Evolutionary conservation across 1,284 basidiomycete genomes (phyloP), one percentile per base, ranked within the genome.

Genomic region (Ceratobasidium sp.): DNA sequence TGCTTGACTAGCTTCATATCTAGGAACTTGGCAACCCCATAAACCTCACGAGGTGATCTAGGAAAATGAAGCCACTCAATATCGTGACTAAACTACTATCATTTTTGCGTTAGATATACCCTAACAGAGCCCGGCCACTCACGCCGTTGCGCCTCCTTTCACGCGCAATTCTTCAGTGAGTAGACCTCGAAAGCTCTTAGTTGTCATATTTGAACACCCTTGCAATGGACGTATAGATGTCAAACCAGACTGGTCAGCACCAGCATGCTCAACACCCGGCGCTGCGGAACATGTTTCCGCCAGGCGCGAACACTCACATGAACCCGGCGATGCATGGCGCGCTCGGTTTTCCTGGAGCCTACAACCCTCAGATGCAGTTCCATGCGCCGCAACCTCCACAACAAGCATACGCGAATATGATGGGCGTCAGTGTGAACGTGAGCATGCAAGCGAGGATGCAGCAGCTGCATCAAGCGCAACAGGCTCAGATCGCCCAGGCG

Each of bases 81-180:
- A 60, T 28, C 18, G 3, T 14, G 23, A 70, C 33, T 70, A 25
- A 70, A 70, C 38, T 30, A 38, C 2, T 38, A 28, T 59, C 18
- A n/a, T 49, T 70, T 70, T 70, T 21, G n/a, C 33, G 33, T 28
- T 42, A 56, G 46, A 60, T 60, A 70, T 25, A 38, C 44, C 28
- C 46, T 70, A n/a, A 51, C 40, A 16, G 44, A 56, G 67, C 46
- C n/a, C 56, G 56, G 67, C 67, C 44, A 70, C 67, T 59, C 67
- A 69, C 40, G 44, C 56, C 46, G n/a, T 51, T 59, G 67, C 56
- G 56, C 56, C 42, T 70, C 67, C 67, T 70, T 70, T 70, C 67
- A 70, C 67, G 67, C 67, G 56, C 21, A n/a, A 46, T 49, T 70
- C 38, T 30, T 48, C 30, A 42, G 67, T 70, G 56, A 60, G 67